Evolutionary conservation across 306 rosid genomes (phyloP).

Genomic region (Acacia acuminata): DNA sequence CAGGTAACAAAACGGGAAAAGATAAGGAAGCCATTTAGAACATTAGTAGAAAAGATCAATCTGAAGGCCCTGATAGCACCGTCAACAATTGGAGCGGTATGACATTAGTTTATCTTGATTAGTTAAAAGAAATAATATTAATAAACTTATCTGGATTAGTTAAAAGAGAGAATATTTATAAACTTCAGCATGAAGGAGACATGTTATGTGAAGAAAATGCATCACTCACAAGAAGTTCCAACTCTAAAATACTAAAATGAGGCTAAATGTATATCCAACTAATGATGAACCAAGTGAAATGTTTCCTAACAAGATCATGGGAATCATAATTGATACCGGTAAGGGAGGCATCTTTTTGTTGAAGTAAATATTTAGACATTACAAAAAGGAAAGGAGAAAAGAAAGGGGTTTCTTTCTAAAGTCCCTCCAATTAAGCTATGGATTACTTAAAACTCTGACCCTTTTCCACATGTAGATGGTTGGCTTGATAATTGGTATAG

Average conservation of each 20-base stretch:
- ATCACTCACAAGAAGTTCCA: neutral
- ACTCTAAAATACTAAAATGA: neutral
- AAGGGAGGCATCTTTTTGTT: too few species aligned
- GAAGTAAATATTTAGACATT: neutral
- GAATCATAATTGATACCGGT: too few species aligned
- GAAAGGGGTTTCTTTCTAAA: neutral
- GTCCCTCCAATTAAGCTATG: neutral
- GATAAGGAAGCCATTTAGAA: neutral
- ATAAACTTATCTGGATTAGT: neutral
- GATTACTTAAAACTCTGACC: neutral
- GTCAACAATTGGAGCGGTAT: constrained; percentile 41
- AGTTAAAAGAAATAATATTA: neutral
- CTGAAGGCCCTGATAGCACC: constrained; percentile 35
- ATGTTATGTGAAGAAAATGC: neutral
- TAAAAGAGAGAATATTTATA: neutral
- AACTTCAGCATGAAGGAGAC: neutral
- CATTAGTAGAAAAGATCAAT: constrained; percentile 23
- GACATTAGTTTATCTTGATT: neutral
- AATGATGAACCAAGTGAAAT: too few species aligned
- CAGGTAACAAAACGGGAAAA: constrained; percentile 24
- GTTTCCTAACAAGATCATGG: too few species aligned
- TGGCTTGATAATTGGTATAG: constrained; percentile 36
- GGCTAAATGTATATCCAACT: neutral
- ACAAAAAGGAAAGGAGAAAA: neutral
- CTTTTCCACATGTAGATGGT: constrained; percentile 24